Conservation (phyloP, 345 rosid genomes). For the Rhizophora mangle region DNA sequence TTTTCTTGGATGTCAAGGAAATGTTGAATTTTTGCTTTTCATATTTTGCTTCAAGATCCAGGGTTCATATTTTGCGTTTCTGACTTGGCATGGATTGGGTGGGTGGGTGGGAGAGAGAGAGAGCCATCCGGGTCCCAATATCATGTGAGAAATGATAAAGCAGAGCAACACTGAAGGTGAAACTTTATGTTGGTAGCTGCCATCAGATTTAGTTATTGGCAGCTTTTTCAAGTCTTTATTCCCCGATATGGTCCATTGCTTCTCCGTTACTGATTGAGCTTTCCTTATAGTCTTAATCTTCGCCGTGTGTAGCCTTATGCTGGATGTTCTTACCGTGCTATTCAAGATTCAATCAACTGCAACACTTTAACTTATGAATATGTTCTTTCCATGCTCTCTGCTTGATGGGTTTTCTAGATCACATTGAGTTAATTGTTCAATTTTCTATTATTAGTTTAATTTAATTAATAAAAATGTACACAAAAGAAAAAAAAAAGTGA, state of each 20-base stretch:
- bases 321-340: background rate
- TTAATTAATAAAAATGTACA: too few relatives aligned
- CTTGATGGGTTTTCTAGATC: background rate
- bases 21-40: slow-evolving; percentile 13
- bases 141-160: slow-evolving; percentile 37
- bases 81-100: slow-evolving; percentile 6
- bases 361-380: too few relatives aligned
- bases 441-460: too few relatives aligned
- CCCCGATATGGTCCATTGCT: background rate
- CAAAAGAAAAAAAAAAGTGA: too few relatives aligned
- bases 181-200: slow-evolving; percentile 20
- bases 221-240: background rate
- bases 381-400: too few relatives aligned
- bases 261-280: slow-evolving; percentile 6
- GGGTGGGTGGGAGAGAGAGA: slow-evolving; percentile 9
- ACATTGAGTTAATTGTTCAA: too few relatives aligned
- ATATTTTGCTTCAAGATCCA: slow-evolving; percentile 15
- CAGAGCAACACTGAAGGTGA: slow-evolving; percentile 8
- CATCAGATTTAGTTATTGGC: slow-evolving; percentile 23
- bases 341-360: background rate
- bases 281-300: background rate
- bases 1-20: slow-evolving; percentile 41
- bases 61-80: slow-evolving; percentile 14
- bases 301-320: background rate
- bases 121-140: slow-evolving; percentile 33